Conservation (phyloP, 1,139 yeast genomes). For the Hyphopichia wangnamkhiaoensis region DNA sequence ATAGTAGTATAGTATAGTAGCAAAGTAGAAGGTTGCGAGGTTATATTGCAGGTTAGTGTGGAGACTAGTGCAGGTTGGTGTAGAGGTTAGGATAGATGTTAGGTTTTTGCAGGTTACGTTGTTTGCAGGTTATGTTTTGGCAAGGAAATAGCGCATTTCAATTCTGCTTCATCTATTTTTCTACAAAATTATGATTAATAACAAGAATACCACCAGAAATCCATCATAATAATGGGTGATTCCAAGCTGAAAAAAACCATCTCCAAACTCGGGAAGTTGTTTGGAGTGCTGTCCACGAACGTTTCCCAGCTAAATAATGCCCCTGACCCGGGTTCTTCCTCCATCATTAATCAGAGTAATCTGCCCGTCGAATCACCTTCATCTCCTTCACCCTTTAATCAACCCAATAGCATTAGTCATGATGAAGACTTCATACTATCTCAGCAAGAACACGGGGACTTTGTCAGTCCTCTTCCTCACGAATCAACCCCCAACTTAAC, state of each 20-base stretch:
- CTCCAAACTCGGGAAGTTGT: conserved; percentile 34
- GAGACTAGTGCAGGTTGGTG: too few relatives aligned
- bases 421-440: conserved; percentile 17
- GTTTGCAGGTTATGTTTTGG: too few relatives aligned
- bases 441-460: conserved; percentile 16
- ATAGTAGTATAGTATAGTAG: too few relatives aligned
- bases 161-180: too few relatives aligned
- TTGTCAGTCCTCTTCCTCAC: conserved; percentile 21
- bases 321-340: background rate
- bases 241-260: conserved; percentile 31
- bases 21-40: too few relatives aligned
- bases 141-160: too few relatives aligned
- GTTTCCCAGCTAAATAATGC: conserved; percentile 14
- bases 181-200: too few relatives aligned
- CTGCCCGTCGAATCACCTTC: too few relatives aligned
- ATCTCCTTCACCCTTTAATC: background rate
- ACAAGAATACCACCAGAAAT: background rate
- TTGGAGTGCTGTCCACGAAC: conserved; percentile 32
- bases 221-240: conserved; percentile 23
- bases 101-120: too few relatives aligned
- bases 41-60: too few relatives aligned
- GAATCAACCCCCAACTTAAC: conserved; percentile 3
- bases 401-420: background rate
- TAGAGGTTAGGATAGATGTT: too few relatives aligned
- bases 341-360: background rate